Evolutionary conservation across 768 basidiomycete genomes (phyloP).

Genomic region (Asterophora lycoperdoides): DNA sequence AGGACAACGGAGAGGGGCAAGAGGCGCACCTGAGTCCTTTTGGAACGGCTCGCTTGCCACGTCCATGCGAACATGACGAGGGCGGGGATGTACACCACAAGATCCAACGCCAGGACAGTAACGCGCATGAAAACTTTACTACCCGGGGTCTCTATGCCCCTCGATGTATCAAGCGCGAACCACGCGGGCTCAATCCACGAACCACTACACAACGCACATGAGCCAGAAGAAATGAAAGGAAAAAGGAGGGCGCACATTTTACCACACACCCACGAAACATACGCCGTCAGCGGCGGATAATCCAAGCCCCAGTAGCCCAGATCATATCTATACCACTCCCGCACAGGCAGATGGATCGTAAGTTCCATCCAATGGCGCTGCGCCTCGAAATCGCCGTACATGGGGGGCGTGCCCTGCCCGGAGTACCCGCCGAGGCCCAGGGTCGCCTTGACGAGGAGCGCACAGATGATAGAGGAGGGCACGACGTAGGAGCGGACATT

Average conservation of each 20-base stretch:
- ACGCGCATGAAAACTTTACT: constrained; percentile 79
- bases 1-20: background rate
- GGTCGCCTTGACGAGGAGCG: constrained; percentile 60
- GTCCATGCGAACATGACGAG: constrained; percentile 58
- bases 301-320: constrained; percentile 92
- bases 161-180: constrained; percentile 67
- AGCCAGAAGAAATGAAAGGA: background rate
- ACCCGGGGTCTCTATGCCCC: constrained; percentile 63
- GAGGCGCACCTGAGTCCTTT: constrained; percentile 66
- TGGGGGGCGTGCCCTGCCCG: constrained; percentile 72
- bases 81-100: constrained; percentile 71
- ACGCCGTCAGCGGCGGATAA: constrained; percentile 92
- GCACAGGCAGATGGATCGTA: constrained; percentile 68
- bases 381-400: constrained; percentile 92
- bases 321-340: constrained; percentile 86
- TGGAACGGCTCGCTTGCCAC: constrained; percentile 69
- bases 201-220: constrained; percentile 26
- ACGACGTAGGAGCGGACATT: constrained; percentile 57
- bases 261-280: constrained; percentile 82
- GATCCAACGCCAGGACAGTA: constrained; percentile 67
- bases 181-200: constrained; percentile 49
- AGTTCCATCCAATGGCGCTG: constrained; percentile 96
- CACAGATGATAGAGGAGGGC: constrained; percentile 48
- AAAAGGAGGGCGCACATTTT: constrained; percentile 48
- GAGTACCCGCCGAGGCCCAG: constrained; percentile 52